These are phyloP conservation scores for Pichia eremophila DNA, from an alignment of 805 yeast genomes.

Conservation along the genomic window DNA sequence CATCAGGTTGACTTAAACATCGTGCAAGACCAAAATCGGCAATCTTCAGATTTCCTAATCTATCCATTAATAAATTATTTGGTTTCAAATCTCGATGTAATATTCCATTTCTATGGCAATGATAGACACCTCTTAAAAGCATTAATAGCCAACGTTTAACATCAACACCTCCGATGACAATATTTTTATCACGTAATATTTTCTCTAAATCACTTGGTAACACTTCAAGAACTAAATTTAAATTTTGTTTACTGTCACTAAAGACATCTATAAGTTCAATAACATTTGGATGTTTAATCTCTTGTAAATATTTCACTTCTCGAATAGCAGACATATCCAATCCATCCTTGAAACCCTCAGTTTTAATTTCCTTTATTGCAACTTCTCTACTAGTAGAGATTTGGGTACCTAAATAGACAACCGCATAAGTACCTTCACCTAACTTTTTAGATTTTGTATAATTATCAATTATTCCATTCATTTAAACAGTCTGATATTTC, in stretches of 20 bases:
- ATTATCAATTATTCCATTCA: slow-evolving; percentile 15
- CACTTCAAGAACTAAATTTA: slow-evolving; percentile 87
- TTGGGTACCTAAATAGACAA: slow-evolving; percentile 79
- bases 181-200: slow-evolving; percentile 67
- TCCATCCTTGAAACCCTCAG: slow-evolving; percentile 92
- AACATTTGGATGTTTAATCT: slow-evolving; percentile 66
- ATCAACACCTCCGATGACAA: slow-evolving; percentile 77
- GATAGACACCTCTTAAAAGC: slow-evolving; percentile 92
- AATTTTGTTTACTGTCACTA: slow-evolving; percentile 46
- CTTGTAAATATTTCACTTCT: slow-evolving; percentile 83
- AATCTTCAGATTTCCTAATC: slow-evolving; percentile 78
- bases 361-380: slow-evolving; percentile 93
- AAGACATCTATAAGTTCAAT: slow-evolving; percentile 87
- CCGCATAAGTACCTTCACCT: slow-evolving; percentile 99
- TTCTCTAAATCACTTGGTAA: slow-evolving; percentile 88
- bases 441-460: slow-evolving; percentile 64
- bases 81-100: slow-evolving; percentile 93
- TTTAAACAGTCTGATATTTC: not conserved
- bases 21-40: slow-evolving; percentile 98
- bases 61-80: slow-evolving; percentile 77
- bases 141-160: slow-evolving; percentile 89
- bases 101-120: slow-evolving; percentile 86
- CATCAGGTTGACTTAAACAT: slow-evolving; percentile 67
- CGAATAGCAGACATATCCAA: slow-evolving; percentile 95
- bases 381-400: slow-evolving; percentile 45